Conservation (phyloP, 495 filamentous ascomycete species). For the Penicillium simplicissimum region DNA sequence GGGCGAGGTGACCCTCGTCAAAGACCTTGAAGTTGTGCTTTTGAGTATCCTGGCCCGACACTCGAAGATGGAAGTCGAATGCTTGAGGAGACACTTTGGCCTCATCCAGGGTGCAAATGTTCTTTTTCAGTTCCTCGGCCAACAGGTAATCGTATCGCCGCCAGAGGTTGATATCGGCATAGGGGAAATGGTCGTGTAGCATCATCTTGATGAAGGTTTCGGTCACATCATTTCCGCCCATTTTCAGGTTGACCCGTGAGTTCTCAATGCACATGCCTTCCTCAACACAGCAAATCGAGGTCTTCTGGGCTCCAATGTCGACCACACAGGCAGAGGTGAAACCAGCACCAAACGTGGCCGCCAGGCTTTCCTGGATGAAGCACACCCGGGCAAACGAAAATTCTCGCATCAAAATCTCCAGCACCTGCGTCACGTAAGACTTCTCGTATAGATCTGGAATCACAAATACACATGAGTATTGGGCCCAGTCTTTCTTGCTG, state of each 20-base stretch:
- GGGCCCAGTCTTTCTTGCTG: slow-evolving; percentile 75
- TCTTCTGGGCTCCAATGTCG: slow-evolving; percentile 96
- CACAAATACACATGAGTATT: slow-evolving; percentile 92
- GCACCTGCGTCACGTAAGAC: slow-evolving; percentile 75
- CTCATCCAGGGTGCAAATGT: slow-evolving; percentile 83
- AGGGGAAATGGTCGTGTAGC: slow-evolving; percentile 92
- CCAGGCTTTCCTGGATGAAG: slow-evolving; percentile 94
- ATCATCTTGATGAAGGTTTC: slow-evolving; percentile 96
- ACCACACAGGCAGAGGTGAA: slow-evolving; percentile 92
- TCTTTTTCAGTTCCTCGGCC: slow-evolving; percentile 92
- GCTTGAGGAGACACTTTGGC: slow-evolving; percentile 77
- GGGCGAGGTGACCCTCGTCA: slow-evolving; percentile 87
- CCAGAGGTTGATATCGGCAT: slow-evolving; percentile 87
- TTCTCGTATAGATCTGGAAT: slow-evolving; percentile 97
- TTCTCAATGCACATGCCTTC: slow-evolving; percentile 94
- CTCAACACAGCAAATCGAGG: slow-evolving; percentile 95
- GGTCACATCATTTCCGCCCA: slow-evolving; percentile 88
- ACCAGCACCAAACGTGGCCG: slow-evolving; percentile 93
- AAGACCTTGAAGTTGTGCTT: slow-evolving; percentile 95
- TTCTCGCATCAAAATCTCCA: slow-evolving; percentile 83
- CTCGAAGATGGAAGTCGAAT: slow-evolving; percentile 84
- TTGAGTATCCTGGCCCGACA: slow-evolving; percentile 80
- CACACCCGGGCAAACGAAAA: slow-evolving; percentile 85
- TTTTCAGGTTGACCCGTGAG: slow-evolving; percentile 90
- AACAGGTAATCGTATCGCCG: slow-evolving; percentile 89